Evolutionary conservation across 2,329 filamentous ascomycete species (phyloP).

Genomic region (Exophiala spinifera): DNA sequence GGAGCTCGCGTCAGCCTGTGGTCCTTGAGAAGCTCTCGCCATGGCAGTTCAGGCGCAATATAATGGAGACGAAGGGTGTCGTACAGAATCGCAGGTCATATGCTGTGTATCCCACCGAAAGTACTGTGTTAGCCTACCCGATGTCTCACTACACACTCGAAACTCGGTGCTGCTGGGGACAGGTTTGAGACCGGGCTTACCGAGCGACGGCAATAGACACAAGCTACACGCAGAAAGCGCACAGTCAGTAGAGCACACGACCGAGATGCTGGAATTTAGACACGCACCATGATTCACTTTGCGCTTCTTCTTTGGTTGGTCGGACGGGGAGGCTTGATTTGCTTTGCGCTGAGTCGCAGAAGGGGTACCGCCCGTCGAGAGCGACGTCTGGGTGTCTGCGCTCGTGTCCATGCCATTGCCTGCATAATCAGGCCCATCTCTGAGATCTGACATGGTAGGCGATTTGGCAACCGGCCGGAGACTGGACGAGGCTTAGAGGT

Average conservation of each 20-base stretch:
- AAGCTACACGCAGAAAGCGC: conserved; percentile 58
- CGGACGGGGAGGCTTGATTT: conserved; percentile 33
- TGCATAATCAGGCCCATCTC: conserved; percentile 25
- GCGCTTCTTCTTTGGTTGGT: conserved; percentile 77
- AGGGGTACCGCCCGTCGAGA: conserved; percentile 23
- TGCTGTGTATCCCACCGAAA: conserved; percentile 58
- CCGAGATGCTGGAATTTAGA: conserved; percentile 17
- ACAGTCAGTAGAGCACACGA: conserved; percentile 33
- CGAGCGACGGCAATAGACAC: conserved; percentile 86
- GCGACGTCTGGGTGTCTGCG: conserved; percentile 22
- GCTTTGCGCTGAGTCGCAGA: conserved; percentile 20
- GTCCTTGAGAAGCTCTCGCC: conserved; percentile 22
- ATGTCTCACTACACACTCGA: conserved; percentile 28
- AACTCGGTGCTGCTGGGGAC: conserved; percentile 17
- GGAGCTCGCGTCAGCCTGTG: conserved; percentile 35
- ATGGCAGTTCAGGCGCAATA: conserved; percentile 20
- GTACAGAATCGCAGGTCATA: conserved; percentile 86
- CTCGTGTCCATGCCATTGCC: conserved; percentile 22
- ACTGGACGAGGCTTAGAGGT: conserved; percentile 4
- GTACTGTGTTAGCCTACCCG: conserved; percentile 46
- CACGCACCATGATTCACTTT: conserved; percentile 80
- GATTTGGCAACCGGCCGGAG: conserved; percentile 17
- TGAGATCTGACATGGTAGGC: conserved; percentile 29
- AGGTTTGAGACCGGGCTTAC: conserved; percentile 53
- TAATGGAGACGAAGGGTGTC: conserved; percentile 25